These are phyloP conservation scores for Dioscorea cayenensis DNA, from an alignment of 116 monocot species.

Conservation along the genomic window DNA sequence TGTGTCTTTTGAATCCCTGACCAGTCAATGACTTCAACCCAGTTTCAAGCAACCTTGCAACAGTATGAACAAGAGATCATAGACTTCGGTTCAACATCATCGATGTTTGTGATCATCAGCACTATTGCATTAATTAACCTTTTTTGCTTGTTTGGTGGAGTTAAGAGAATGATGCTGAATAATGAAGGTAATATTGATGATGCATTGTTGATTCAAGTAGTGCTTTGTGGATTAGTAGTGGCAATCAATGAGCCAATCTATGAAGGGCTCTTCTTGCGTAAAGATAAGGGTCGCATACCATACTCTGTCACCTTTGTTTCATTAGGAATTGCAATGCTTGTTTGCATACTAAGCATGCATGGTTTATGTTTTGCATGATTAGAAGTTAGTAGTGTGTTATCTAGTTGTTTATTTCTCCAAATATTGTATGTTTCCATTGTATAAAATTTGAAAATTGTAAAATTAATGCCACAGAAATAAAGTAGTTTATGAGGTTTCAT, in stretches of 20 bases:
- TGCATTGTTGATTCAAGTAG: slow-evolving; percentile 25
- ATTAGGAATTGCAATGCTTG: background rate
- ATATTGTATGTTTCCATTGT: too few species aligned
- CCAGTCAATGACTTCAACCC: too few species aligned
- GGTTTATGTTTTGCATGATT: too few species aligned
- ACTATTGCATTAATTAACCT: slow-evolving; percentile 26
- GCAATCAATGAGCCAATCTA: slow-evolving; percentile 39
- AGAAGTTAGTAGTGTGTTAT: too few species aligned
- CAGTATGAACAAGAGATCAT: slow-evolving; percentile 34
- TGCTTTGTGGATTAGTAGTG: slow-evolving; percentile 24
- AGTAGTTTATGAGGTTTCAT: too few species aligned
- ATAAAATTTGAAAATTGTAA: too few species aligned
- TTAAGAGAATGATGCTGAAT: slow-evolving; percentile 8
- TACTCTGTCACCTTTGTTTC: background rate
- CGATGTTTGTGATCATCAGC: slow-evolving; percentile 28
- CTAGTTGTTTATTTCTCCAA: too few species aligned
- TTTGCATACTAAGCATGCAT: background rate
- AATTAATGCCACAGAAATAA: too few species aligned
- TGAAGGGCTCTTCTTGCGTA: background rate
- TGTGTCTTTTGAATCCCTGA: too few species aligned
- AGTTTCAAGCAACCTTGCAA: too few species aligned
- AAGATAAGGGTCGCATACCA: background rate
- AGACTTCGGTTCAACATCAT: slow-evolving; percentile 40
- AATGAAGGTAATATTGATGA: slow-evolving; percentile 1
- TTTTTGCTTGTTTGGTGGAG: slow-evolving; percentile 21